phyloP scores from a whole-genome alignment of 192 early-diverging fungal genomes.

The Backusella macrospora region DNA sequence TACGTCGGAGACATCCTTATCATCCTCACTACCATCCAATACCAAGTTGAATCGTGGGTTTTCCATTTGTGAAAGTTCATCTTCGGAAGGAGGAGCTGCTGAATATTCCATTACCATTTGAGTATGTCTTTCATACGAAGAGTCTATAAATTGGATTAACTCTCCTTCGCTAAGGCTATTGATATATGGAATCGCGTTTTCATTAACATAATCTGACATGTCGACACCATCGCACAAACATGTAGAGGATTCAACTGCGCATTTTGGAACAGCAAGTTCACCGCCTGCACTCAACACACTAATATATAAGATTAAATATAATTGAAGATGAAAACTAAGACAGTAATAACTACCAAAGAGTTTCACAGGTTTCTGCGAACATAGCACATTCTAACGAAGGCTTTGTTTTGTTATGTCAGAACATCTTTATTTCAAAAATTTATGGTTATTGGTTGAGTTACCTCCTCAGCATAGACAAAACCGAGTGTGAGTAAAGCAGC shows the following conservation, averaged over 20 bases:
- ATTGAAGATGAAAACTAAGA: background rate
- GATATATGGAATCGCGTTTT: background rate
- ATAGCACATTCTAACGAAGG: background rate
- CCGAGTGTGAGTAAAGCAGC: background rate
- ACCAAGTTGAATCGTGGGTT: background rate
- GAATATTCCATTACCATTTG: background rate
- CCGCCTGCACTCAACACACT: background rate
- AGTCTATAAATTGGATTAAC: background rate
- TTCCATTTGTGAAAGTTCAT: background rate
- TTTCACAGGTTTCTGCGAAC: background rate
- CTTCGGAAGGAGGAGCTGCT: background rate
- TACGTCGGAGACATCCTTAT: background rate
- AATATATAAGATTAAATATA: background rate
- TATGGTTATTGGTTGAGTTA: background rate
- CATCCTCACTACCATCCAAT: background rate
- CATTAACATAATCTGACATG: background rate
- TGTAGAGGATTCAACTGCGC: background rate
- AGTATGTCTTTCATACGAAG: background rate
- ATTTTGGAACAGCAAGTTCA: background rate
- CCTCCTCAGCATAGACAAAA: background rate
- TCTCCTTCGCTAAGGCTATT: background rate
- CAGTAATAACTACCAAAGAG: slow-evolving; percentile 1
- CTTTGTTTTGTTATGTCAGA: background rate
- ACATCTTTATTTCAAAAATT: background rate
- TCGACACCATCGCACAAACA: background rate